Conservation (phyloP, 225 moss, liverwort and hornwort species). For the Pseudoscleropodium purum region DNA sequence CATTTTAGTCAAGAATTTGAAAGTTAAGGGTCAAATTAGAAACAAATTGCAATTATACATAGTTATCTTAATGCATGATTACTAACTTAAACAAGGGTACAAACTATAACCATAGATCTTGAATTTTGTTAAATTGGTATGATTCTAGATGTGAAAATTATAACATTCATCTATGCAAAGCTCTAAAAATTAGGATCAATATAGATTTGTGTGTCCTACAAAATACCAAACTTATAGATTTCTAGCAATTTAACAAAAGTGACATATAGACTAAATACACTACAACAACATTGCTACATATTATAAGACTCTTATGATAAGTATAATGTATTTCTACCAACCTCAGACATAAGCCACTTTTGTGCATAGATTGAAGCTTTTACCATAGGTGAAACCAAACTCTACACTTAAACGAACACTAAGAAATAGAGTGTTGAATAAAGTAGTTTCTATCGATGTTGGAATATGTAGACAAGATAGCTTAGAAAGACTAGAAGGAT, state of each 20-base stretch:
- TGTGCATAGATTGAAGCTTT: background rate
- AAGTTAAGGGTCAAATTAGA: background rate
- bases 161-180: background rate
- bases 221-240: background rate
- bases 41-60: background rate
- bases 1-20: background rate
- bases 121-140: background rate
- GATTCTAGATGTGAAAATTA: background rate
- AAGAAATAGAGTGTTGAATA: background rate
- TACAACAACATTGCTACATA: background rate
- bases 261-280: background rate
- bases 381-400: background rate
- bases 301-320: background rate
- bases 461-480: background rate
- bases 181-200: background rate
- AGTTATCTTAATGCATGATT: background rate
- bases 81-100: background rate
- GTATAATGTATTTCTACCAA: background rate
- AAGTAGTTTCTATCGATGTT: background rate
- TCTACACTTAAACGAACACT: accelerated
- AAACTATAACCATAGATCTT: background rate
- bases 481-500: background rate
- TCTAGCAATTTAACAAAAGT: background rate
- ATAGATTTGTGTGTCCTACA: accelerated
- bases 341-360: background rate